A percentile compares a stretch with the other conserved stretches of the same genome.
These are phyloP conservation scores for Aegilops sharonensis DNA, from an alignment of 176 grass and related monocot species.

Conservation along the genomic window DNA sequence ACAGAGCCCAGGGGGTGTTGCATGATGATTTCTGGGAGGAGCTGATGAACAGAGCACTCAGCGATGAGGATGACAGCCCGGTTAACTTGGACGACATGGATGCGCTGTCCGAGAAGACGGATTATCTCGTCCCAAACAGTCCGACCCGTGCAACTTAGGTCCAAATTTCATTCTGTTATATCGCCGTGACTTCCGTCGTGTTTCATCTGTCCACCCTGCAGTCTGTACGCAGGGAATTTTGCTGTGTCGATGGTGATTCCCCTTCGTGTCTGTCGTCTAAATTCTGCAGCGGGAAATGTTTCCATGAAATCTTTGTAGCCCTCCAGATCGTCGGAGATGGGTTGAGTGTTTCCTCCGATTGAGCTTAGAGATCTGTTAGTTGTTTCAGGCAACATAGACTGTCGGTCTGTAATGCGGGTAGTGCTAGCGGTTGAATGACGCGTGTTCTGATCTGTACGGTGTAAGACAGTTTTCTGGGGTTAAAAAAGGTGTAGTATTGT, in stretches of 20 bases:
- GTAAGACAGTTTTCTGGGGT: too few relatives aligned
- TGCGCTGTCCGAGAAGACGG: slow-evolving; percentile 51
- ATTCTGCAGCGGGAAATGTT: too few relatives aligned
- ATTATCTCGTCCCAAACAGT: slow-evolving; percentile 42
- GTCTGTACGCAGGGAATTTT: neutral
- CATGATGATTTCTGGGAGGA: slow-evolving; percentile 79
- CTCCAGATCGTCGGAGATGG: too few relatives aligned
- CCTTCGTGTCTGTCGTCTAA: too few relatives aligned
- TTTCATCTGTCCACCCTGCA: neutral
- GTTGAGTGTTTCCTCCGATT: neutral
- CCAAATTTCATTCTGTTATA: neutral
- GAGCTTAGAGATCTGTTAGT: neutral
- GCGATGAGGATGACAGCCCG: slow-evolving; percentile 30
- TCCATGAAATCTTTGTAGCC: neutral
- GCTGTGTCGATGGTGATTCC: neutral
- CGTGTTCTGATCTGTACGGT: neutral
- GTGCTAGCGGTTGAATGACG: neutral
- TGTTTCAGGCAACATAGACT: neutral
- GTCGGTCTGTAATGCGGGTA: neutral
- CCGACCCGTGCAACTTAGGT: slow-evolving; percentile 15
- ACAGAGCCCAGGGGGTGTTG: slow-evolving; percentile 38
- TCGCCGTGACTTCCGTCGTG: neutral
- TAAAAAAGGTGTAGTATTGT: too few relatives aligned
- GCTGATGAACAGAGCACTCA: slow-evolving; percentile 48
- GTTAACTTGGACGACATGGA: slow-evolving; percentile 45